Evolutionary conservation across 202 grass and related monocot species (phyloP), one percentile per base, ranked within the genome.

Genomic region (Setaria italica): DNA sequence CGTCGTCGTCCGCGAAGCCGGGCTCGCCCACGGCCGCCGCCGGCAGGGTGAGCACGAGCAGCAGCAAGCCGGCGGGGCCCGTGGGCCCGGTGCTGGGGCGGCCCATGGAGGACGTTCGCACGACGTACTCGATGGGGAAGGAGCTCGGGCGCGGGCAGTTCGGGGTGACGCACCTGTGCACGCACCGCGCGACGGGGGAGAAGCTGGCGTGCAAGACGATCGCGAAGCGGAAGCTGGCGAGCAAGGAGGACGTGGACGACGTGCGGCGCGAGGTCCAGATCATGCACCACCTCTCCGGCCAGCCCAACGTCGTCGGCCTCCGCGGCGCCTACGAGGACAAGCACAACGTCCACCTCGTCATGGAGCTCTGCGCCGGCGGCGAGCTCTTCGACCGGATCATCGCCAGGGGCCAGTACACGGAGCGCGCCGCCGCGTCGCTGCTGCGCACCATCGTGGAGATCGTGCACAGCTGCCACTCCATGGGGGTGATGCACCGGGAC

Each of bases 321-420:
- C 80, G 80, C 9, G 95, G 92, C 17, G 92, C 90, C 7, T 97
- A 87, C 67, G 95, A 97, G 90, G 92, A 97, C 88, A 97, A 93
- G 90, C 90, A 92, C 39, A 83, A 79, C 73, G 95, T 97, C 13
- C 95, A 97, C 81, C 88, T 97, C 4, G 78, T 98, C 35, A 98
- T 98, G 95, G 95, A 98, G 89, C 93, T 98, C 66, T 98, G 95
- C 72, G 88, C 93, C 9, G 95, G 95, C 51, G 95, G 95, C 30
- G 95, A 98, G 91, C 89, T 95, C 83, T 98, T 98, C 80, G 95
- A 98, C 80, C 88, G 95, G 51, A 94, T 97, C 80, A 97, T 97
- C 72, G 90, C 92, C 1, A 77, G 43, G 19, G 95, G 86, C 0
- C 88, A 94, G 75, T 97, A 97, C 84, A 97, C 95, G 15, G 95